These are phyloP conservation scores for Alternaria burnsii DNA, from an alignment of 2,329 filamentous ascomycete genomes.

Conservation along the genomic window DNA sequence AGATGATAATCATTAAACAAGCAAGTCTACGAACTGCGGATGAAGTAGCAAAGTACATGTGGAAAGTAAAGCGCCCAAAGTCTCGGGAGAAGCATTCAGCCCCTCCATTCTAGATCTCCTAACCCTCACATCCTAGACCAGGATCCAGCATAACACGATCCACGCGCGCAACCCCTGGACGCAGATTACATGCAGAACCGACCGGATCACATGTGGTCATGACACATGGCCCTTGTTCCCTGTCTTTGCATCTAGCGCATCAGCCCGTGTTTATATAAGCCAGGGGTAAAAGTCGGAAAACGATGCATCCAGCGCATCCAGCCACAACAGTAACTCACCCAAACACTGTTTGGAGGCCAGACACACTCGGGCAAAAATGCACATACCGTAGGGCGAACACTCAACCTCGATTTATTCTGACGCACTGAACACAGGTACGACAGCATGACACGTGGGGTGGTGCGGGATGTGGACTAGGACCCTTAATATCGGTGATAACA, in stretches of 20 bases:
- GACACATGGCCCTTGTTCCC: neutral
- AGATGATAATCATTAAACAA: neutral
- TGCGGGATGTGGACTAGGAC: neutral
- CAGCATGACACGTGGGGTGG: conserved; percentile 1
- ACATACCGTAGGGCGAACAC: neutral
- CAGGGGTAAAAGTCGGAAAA: conserved; percentile 1
- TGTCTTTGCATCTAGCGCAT: neutral
- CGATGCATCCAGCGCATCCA: neutral
- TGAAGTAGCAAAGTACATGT: neutral
- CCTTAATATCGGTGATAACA: conserved; percentile 3
- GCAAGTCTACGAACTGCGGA: neutral
- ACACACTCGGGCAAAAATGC: neutral
- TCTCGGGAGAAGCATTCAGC: neutral
- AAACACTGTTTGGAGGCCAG: neutral
- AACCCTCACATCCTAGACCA: neutral
- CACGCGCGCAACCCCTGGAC: neutral
- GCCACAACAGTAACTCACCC: neutral
- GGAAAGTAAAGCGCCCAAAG: neutral
- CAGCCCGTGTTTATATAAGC: conserved; percentile 3
- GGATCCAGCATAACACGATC: neutral
- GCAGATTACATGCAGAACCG: neutral
- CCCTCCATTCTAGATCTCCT: conserved; percentile 1
- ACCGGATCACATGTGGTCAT: neutral
- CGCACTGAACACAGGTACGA: neutral
- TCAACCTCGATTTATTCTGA: neutral